Percentiles rank a stretch among this genome's conserved stretches.
Evolutionary conservation across 2,329 filamentous ascomycete species (phyloP).

Genomic region (Penicillium occitanis): DNA sequence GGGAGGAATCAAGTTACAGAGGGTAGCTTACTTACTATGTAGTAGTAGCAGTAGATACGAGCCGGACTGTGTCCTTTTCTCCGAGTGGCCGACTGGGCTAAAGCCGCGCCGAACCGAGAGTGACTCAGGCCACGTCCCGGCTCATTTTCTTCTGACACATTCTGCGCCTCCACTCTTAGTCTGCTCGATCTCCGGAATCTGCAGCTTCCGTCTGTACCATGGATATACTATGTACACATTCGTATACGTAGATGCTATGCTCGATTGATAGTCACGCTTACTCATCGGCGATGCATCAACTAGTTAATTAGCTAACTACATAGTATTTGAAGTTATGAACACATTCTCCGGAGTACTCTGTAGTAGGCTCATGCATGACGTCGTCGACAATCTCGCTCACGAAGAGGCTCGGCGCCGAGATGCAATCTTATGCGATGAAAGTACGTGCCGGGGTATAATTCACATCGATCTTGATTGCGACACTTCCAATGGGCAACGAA

Average conservation of each 20-base stretch:
- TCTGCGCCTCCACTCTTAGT: background rate
- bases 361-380: background rate
- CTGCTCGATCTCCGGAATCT: background rate
- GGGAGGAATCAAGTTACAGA: background rate
- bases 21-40: no score
- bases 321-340: no score
- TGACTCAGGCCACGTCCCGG: slow-evolving; percentile 3
- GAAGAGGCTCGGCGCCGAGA: background rate
- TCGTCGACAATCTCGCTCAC: background rate
- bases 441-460: background rate
- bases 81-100: slow-evolving; percentile 2
- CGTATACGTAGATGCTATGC: no score
- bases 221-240: background rate
- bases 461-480: background rate
- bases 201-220: background rate
- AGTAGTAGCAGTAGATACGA: no score
- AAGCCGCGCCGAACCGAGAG: slow-evolving; percentile 4
- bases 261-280: background rate
- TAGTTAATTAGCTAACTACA: background rate
- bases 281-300: background rate
- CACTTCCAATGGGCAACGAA: background rate
- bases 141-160: slow-evolving; percentile 16
- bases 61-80: slow-evolving; percentile 7
- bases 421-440: background rate
- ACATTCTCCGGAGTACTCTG: no score